Conservation (phyloP, 2,329 filamentous ascomycete genomes). For the Zymoseptoria tritici region DNA sequence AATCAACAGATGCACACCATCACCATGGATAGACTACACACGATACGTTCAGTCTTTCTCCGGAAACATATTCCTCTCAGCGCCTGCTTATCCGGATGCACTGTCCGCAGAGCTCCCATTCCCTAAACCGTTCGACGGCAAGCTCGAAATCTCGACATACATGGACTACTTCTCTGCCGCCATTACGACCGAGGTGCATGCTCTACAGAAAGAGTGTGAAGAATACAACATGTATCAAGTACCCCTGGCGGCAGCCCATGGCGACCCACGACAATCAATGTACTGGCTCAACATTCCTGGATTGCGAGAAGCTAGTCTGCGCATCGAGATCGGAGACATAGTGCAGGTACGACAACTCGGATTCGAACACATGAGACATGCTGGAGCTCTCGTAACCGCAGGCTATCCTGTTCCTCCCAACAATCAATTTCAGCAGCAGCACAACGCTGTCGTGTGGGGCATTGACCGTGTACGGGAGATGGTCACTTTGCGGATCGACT, state of each 20-base stretch:
- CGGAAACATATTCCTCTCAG: constrained; percentile 4
- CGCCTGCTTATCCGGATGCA: not conserved
- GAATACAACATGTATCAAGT: constrained; percentile 17
- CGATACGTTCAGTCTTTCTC: constrained; percentile 10
- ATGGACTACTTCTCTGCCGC: constrained; percentile 7
- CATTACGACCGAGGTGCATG: constrained; percentile 10
- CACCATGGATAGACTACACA: constrained; percentile 10
- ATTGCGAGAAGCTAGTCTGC: constrained; percentile 17
- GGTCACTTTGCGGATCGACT: constrained; percentile 15
- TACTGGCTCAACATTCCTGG: constrained; percentile 17
- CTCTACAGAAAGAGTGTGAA: constrained; percentile 14
- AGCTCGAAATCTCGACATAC: constrained; percentile 4
- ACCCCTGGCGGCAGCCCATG: constrained; percentile 1
- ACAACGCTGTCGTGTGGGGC: constrained; percentile 18
- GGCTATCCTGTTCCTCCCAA: constrained; percentile 1
- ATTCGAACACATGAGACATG: constrained; percentile 9
- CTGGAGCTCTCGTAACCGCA: not conserved
- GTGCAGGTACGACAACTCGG: constrained; percentile 19
- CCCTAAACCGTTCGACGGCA: not conserved
- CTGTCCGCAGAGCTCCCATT: not conserved
- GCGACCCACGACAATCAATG: constrained; percentile 8
- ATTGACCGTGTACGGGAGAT: constrained; percentile 19
- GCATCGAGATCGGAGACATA: constrained; percentile 19
- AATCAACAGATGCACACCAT: not conserved
- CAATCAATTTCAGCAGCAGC: constrained; percentile 5